Conservation (phyloP, 2,329 filamentous ascomycete species). For the Pseudogymnoascus sp. region DNA sequence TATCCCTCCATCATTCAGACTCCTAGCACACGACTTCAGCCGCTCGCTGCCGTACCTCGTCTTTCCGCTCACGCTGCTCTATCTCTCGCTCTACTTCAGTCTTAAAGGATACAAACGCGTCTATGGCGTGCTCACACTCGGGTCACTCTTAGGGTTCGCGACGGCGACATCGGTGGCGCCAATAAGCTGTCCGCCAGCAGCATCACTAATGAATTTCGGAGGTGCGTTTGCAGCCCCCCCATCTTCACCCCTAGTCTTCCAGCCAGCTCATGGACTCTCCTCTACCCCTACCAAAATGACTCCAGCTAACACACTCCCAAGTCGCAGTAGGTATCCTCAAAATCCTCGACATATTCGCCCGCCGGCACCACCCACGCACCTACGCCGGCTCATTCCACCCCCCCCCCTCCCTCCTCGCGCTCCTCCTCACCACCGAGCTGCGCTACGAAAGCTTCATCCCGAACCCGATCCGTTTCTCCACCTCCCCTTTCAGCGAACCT, state of each 20-base stretch:
- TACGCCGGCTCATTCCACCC: slow-evolving; percentile 26
- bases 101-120: slow-evolving; percentile 18
- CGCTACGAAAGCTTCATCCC: slow-evolving; percentile 36
- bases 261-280: not conserved
- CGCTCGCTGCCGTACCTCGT: slow-evolving; percentile 22
- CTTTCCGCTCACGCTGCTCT: slow-evolving; percentile 24
- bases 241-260: no score
- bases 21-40: slow-evolving; percentile 21
- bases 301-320: slow-evolving; percentile 12
- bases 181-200: slow-evolving; percentile 25
- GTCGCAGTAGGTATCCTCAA: slow-evolving; percentile 34
- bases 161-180: slow-evolving; percentile 23
- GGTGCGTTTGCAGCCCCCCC: slow-evolving; percentile 20
- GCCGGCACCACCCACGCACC: slow-evolving; percentile 27
- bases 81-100: slow-evolving; percentile 27
- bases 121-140: slow-evolving; percentile 20
- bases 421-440: slow-evolving; percentile 32
- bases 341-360: slow-evolving; percentile 32
- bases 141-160: slow-evolving; percentile 23
- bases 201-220: slow-evolving; percentile 28
- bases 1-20: slow-evolving; percentile 19
- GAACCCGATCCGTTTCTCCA: slow-evolving; percentile 29
- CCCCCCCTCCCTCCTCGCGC: slow-evolving; percentile 24
- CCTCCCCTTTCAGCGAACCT: slow-evolving; percentile 30
- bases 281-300: not conserved